Evolutionary conservation across 768 basidiomycete genomes (phyloP), one percentile per base, ranked within the genome.

Genomic region (Scleroderma bovista): DNA sequence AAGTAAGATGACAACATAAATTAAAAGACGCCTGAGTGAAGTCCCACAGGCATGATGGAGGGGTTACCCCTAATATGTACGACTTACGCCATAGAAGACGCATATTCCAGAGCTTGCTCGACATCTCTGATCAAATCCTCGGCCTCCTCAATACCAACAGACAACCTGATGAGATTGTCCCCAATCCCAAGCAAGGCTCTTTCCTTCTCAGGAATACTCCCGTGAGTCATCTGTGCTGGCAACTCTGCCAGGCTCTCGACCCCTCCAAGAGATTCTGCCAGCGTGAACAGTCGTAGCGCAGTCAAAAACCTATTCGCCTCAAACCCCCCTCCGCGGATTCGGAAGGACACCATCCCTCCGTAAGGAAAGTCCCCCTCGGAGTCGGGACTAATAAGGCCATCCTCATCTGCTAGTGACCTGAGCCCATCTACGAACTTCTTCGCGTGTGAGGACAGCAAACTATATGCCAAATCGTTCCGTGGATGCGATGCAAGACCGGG

Each of bases 181-280:
- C 80, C 80, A 53, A 98, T 91, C 1, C 94, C 93, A 24, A 93
- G 69, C 13, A 69, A 45, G 24, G 72, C 78, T 11, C 91, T 72
- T 66, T 89, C 86, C 1, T 67, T 80, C 22, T 76, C 75, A 0
- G 89, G 84, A 43, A 91, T 81, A 44, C 79, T 79, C 2, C 80
- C 84, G 64, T 96, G 94, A 8, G 92, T 95, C 93, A 96, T 96
- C 68, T 74, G 72, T 39, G 84, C 81, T 0, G 93, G 94, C 40
- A 88, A 75, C 66, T 97, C 93, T 0, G 88, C 88, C 31, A 97
- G 69, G 64, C 83, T 86, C 76, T 98, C 95, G 6, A 96, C 90
- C 0, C 93, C 95, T 1, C 95, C 95, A 5, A 97, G 69, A 22
- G 81, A 84, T 76, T 94, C 93, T 1, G 93, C 94, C 12, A 97